phyloP scores from a whole-genome alignment of 805 yeast genomes.

The Barnettozyma siamensis region DNA sequence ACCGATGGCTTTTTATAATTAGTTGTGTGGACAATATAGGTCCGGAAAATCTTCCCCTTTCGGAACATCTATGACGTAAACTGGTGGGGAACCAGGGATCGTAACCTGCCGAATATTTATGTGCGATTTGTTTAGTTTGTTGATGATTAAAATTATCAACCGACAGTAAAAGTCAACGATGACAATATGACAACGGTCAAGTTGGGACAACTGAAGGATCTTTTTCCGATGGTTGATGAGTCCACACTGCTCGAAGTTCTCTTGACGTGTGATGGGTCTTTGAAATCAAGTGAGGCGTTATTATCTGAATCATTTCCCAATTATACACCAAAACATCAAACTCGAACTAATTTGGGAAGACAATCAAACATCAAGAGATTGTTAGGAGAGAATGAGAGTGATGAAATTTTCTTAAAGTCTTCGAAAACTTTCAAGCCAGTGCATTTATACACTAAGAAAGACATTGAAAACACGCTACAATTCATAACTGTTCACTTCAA shows the following conservation, averaged over 20 bases:
- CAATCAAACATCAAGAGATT: slow-evolving; percentile 18
- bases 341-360: slow-evolving; percentile 3
- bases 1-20: too few species aligned
- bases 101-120: too few species aligned
- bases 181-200: slow-evolving; percentile 32
- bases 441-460: slow-evolving; percentile 38
- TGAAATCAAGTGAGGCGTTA: slow-evolving; percentile 35
- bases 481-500: slow-evolving; percentile 39
- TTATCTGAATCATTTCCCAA: slow-evolving; percentile 31
- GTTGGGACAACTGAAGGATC: slow-evolving; percentile 29
- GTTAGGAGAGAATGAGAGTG: slow-evolving; percentile 13
- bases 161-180: neutral
- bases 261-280: slow-evolving; percentile 47
- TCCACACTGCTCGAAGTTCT: slow-evolving; percentile 45
- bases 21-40: too few species aligned
- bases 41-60: too few species aligned
- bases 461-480: neutral
- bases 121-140: too few species aligned
- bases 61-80: too few species aligned
- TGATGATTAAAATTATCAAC: too few species aligned
- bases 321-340: slow-evolving; percentile 4
- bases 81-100: too few species aligned
- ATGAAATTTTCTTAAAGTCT: slow-evolving; percentile 14
- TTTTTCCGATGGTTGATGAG: slow-evolving; percentile 40
- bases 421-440: slow-evolving; percentile 26